Conservation (phyloP, 2,329 filamentous ascomycete genomes). For the Monosporascus cannonballus region DNA sequence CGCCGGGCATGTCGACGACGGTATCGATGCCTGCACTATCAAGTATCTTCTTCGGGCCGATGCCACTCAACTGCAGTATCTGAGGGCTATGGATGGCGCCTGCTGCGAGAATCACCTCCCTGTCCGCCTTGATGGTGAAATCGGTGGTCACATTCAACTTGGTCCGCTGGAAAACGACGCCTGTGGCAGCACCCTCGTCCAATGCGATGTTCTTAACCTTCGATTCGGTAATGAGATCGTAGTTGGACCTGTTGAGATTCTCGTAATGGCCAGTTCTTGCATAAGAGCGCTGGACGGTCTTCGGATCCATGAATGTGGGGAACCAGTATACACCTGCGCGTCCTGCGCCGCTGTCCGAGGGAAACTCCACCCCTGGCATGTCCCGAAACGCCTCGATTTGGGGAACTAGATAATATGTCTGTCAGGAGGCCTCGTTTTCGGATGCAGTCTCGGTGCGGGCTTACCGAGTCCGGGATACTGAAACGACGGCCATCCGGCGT, state of each 20-base stretch:
- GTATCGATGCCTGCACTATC: constrained; percentile 34
- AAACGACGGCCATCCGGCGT: constrained; percentile 32
- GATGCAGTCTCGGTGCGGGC: background rate
- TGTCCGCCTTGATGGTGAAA: constrained; percentile 22
- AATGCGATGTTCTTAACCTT: constrained; percentile 24
- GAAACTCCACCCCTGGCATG: constrained; percentile 33
- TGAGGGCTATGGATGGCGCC: constrained; percentile 35
- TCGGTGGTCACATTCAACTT: constrained; percentile 10
- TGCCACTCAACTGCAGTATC: constrained; percentile 29
- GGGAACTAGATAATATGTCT: constrained; percentile 5
- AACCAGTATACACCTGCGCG: constrained; percentile 35
- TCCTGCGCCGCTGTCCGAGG: constrained; percentile 32
- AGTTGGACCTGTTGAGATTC: constrained; percentile 23
- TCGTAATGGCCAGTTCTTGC: constrained; percentile 31
- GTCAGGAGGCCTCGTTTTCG: background rate
- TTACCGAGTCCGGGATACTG: constrained; percentile 29
- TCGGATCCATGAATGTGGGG: constrained; percentile 35
- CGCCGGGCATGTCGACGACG: constrained; percentile 36
- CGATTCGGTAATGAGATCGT: constrained; percentile 24
- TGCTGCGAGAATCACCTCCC: constrained; percentile 38
- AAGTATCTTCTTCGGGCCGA: constrained; percentile 36
- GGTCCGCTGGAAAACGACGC: constrained; percentile 23
- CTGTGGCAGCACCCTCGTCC: constrained; percentile 21
- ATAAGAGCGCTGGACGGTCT: constrained; percentile 30
- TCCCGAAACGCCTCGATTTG: constrained; percentile 31